phyloP scores from a whole-genome alignment of 164 flowering plant genomes.

The Macadamia tetraphylla region DNA sequence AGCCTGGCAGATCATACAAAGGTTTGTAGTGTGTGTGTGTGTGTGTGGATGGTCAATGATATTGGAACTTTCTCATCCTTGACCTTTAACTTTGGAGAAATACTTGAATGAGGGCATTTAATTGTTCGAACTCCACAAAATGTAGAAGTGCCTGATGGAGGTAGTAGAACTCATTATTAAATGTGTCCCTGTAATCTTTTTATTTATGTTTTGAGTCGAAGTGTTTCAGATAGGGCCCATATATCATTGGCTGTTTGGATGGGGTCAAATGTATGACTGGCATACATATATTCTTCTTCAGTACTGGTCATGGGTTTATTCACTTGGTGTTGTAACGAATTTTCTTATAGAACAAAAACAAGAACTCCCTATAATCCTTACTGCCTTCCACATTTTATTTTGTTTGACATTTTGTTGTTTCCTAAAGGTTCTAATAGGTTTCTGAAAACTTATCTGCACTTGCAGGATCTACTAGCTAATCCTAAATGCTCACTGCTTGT shows the following conservation, averaged over 20 bases:
- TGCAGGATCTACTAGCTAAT: constrained; percentile 69
- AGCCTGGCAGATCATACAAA: constrained; percentile 76
- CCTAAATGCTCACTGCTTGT: constrained; percentile 84
- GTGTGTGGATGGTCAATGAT: too few species aligned
- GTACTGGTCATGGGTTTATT: too few species aligned
- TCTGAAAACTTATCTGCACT: constrained; percentile 9
- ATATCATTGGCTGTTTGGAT: not conserved
- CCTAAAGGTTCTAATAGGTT: too few species aligned
- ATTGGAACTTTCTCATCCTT: not conserved
- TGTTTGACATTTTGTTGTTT: too few species aligned
- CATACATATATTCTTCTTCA: too few species aligned
- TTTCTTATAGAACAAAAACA: too few species aligned
- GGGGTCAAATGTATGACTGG: too few species aligned
- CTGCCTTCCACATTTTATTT: too few species aligned
- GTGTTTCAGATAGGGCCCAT: not conserved
- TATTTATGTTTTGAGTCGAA: not conserved
- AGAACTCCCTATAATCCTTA: too few species aligned
- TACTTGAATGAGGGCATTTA: not conserved
- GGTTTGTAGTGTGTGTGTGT: constrained; percentile 30
- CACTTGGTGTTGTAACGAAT: too few species aligned
- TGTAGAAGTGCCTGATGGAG: not conserved
- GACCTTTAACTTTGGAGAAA: not conserved
- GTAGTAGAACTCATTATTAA: not conserved
- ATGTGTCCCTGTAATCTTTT: not conserved
- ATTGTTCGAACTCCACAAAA: not conserved